Evolutionary conservation across 225 moss, liverwort and hornwort species (phyloP), one percentile per base, ranked within the genome.

Genomic region (Polytrichum formosum): DNA sequence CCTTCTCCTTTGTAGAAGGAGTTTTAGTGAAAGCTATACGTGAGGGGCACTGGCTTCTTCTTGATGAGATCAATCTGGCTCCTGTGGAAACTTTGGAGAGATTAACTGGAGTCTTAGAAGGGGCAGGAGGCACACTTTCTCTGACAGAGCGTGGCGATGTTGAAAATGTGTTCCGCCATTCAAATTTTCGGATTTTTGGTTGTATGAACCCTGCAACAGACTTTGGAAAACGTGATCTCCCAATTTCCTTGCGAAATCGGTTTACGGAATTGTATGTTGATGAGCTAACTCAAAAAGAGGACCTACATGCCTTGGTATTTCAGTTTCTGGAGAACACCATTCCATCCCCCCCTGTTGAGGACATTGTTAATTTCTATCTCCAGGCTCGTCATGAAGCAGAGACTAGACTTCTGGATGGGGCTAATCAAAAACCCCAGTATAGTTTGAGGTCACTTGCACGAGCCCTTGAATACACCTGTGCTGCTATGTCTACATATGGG

Each of bases 131-230:
- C 18, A 86, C 92, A 9, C 84, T 98, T 30, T 92, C 84, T 73
- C 91, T 94, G 20, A 92, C 94, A 27, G 97, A 98, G 76, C 91
- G 97, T 66, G 97, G 97, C 55, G 97, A 98, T 62, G 92, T 98
- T 65, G 88, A 91, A 68, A 92, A 69, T 69, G 88, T 98, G 62
- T 78, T 70, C 29, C 92, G 92, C 66, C 92, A 98, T 73, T 75
- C 88, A 65, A 83, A 91, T 62, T 94, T 98, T 64, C 91, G 92
- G 18, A 90, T 98, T 25, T 94, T 98, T 74, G 94, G 89, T 26
- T 94, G 94, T 74, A 98, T 98, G 97, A 98, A 98, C 67, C 94
- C 94, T 67, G 94, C 97, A 64, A 94, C 94, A 55, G 94, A 98
- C 75, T 88, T 98, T 16, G 97, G 97, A 22, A 98, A 94, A 76